Evolutionary conservation across 2,329 filamentous ascomycete genomes (phyloP).

Genomic region (Arachnomyces sp.): DNA sequence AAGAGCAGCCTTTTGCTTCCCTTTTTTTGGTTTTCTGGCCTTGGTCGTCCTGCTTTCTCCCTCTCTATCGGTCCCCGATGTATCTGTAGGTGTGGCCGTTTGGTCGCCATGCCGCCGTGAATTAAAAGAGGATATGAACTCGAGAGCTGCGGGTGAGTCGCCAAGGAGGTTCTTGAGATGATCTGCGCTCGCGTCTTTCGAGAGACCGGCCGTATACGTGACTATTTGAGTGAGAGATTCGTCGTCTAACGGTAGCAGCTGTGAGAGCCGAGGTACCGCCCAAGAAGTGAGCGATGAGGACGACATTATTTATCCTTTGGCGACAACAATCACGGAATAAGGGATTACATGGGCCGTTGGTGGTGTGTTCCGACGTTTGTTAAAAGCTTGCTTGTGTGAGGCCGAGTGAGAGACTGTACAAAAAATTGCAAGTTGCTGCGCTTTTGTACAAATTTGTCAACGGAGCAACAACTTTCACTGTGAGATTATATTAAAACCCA

Average conservation of each 20-base stretch:
- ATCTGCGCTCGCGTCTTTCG: slow-evolving; percentile 68
- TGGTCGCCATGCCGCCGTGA: slow-evolving; percentile 42
- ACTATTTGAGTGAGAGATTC: slow-evolving; percentile 77
- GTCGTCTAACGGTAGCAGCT: slow-evolving; percentile 76
- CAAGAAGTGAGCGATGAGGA: slow-evolving; percentile 35
- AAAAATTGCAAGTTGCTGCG: no score
- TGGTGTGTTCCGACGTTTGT: no score
- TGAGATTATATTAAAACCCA: slow-evolving; percentile 28
- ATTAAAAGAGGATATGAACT: slow-evolving; percentile 71
- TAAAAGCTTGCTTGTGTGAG: no score
- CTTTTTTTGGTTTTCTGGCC: slow-evolving; percentile 40
- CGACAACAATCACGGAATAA: no score
- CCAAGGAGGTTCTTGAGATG: slow-evolving; percentile 86
- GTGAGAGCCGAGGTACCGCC: slow-evolving; percentile 65
- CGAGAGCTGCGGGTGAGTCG: slow-evolving; percentile 66
- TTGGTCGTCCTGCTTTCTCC: slow-evolving; percentile 11
- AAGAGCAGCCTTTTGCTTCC: slow-evolving; percentile 54
- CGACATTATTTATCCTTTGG: no score
- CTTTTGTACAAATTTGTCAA: no score
- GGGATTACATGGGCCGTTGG: no score
- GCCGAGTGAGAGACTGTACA: no score
- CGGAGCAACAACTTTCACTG: no score
- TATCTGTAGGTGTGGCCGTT: slow-evolving; percentile 2
- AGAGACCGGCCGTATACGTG: slow-evolving; percentile 69
- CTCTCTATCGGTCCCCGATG: slow-evolving; percentile 4